Evolutionary conservation across 495 filamentous ascomycete genomes (phyloP), one percentile per base, ranked within the genome.

Genomic region (Penicillium coprophilum): DNA sequence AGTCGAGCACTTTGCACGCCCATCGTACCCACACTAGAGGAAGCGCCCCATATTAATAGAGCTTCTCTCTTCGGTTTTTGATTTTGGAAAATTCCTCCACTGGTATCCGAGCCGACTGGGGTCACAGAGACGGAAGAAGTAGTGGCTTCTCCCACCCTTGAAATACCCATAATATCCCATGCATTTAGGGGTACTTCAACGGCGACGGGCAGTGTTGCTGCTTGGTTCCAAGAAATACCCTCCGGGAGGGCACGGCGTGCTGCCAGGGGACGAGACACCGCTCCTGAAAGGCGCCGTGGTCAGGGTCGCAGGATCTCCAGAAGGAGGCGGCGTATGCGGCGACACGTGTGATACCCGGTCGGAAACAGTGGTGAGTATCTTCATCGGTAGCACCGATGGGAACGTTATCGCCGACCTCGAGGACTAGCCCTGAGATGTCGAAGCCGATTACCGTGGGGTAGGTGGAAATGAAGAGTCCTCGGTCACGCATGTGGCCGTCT

Each of bases 271-370:
- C 62, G 19, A 80, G 64, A n/a, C 65, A 67, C 0, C 55, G 49
- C 61, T 76, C 64, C 57, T 81, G 79, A 49, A 79, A 79, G 4
- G 72, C 69, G 13, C 79, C 79, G 28, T 80, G 76, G 63, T 80
- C 71, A 24, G 66, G 74, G 36, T 61, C 45, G 39, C 57, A 72
- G 30, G 65, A 60, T 46, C 57, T 69, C 68, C 67, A 78, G 64
- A 74, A 64, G 11, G 56, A 57, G 20, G 69, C 58, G 5, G 75
- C 70, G 50, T 74, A 77, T 49, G 76, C 79, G 11, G 70, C 62
- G 46, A 79, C 65, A 20, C 76, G 74, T 51, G 71, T 76, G 49
- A 65, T 63, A 1, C 78, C 77, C 0, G 72, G 72, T 51, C 55
- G 63, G 57, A 68, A 72, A 13, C 3, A 43, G 1, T 49, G 53